A percentile compares a stretch with the other conserved stretches of the same genome.
phyloP scores from a whole-genome alignment of 2,329 filamentous ascomycete genomes.

The Trichoderma asperellum region DNA sequence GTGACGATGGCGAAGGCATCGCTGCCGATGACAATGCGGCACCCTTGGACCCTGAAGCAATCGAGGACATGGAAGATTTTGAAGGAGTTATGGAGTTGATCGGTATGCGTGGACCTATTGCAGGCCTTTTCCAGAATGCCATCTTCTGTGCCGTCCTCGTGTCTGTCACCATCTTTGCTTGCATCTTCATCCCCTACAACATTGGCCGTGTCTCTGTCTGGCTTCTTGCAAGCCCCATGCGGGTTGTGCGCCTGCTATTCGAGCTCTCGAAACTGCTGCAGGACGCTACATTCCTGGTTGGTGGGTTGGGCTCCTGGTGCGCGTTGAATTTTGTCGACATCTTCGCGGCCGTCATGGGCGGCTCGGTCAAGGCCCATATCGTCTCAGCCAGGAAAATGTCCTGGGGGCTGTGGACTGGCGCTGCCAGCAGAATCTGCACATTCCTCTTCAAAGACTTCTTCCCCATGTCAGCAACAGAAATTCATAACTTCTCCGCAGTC shows the following conservation, averaged over 20 bases:
- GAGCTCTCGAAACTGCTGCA: slow-evolving; percentile 77
- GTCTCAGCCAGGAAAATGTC: slow-evolving; percentile 45
- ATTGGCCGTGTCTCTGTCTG: slow-evolving; percentile 84
- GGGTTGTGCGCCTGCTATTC: slow-evolving; percentile 74
- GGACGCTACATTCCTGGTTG: slow-evolving; percentile 69
- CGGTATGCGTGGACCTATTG: slow-evolving; percentile 91
- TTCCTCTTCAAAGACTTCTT: slow-evolving; percentile 56
- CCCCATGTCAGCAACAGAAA: slow-evolving; percentile 61
- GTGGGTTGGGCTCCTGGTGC: slow-evolving; percentile 58
- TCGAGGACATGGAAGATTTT: slow-evolving; percentile 89
- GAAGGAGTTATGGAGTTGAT: slow-evolving; percentile 96
- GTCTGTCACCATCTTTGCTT: slow-evolving; percentile 80
- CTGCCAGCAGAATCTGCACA: slow-evolving; percentile 53
- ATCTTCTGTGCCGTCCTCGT: slow-evolving; percentile 93
- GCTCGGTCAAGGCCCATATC: slow-evolving; percentile 39
- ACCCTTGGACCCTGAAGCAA: slow-evolving; percentile 72
- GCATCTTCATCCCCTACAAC: slow-evolving; percentile 90
- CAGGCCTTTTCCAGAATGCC: slow-evolving; percentile 89
- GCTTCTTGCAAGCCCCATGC: slow-evolving; percentile 76
- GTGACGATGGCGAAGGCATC: slow-evolving; percentile 49
- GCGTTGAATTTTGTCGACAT: slow-evolving; percentile 47
- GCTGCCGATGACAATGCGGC: slow-evolving; percentile 50
- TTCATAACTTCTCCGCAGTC: slow-evolving; percentile 75
- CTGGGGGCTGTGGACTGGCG: slow-evolving; percentile 49
- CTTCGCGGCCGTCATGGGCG: slow-evolving; percentile 42